Percentiles rank a stretch among this genome's conserved stretches.
These are phyloP conservation scores for Chloranthus sessilifolius DNA, from an alignment of 164 flowering plant species.

Conservation along the genomic window DNA sequence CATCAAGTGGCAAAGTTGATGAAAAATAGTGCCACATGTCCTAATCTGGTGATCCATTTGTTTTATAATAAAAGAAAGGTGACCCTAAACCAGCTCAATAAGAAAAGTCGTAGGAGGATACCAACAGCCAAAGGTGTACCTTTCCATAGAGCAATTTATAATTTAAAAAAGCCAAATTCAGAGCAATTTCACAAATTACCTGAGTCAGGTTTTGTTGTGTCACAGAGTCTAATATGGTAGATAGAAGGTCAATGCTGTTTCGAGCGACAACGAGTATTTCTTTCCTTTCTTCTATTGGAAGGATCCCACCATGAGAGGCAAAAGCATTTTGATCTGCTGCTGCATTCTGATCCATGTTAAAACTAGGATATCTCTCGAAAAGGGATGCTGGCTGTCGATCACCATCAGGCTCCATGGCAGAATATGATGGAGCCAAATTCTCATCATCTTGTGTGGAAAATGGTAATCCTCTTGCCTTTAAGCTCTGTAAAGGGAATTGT, in stretches of 20 bases:
- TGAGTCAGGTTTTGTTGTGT: slow-evolving; percentile 35
- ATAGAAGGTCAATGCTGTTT: slow-evolving; percentile 70
- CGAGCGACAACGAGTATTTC: slow-evolving; percentile 56
- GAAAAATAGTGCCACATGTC: too few relatives aligned
- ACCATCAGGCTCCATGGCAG: slow-evolving; percentile 40
- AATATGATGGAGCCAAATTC: slow-evolving; percentile 20
- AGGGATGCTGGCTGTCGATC: slow-evolving; percentile 39
- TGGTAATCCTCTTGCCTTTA: slow-evolving; percentile 37
- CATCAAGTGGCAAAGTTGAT: too few relatives aligned
- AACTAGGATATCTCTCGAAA: slow-evolving; percentile 50
- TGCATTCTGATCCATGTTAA: slow-evolving; percentile 27
- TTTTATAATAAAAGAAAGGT: too few relatives aligned
- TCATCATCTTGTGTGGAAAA: slow-evolving; percentile 23
- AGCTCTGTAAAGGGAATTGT: slow-evolving; percentile 30
- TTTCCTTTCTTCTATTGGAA: slow-evolving; percentile 59
- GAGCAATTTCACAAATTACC: too few relatives aligned
- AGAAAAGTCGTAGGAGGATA: too few relatives aligned
- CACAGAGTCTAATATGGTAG: slow-evolving; percentile 54
- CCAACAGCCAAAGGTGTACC: too few relatives aligned
- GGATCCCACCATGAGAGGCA: slow-evolving; percentile 23
- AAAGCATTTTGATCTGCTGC: slow-evolving; percentile 16
- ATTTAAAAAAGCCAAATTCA: too few relatives aligned
- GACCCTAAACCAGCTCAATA: too few relatives aligned
- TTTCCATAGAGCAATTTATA: too few relatives aligned
- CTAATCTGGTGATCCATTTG: too few relatives aligned